A percentile compares a stretch with the other conserved stretches of the same genome.
Evolutionary conservation across 1,139 yeast genomes (phyloP).

Genomic region (Candida anutae): DNA sequence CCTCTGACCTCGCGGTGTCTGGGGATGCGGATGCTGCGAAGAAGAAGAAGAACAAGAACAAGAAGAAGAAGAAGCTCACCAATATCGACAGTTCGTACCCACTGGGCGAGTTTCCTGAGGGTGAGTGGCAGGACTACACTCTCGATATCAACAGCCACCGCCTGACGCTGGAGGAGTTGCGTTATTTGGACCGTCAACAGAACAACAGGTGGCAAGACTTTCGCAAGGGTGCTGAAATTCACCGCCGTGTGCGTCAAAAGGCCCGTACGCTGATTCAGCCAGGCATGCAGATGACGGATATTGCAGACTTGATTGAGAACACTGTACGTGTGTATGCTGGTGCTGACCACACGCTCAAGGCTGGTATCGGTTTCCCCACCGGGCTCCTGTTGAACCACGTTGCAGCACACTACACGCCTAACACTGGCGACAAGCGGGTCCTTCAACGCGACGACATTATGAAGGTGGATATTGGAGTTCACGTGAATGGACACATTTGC

Average conservation of each 20-base stretch:
- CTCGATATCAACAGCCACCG: constrained; percentile 69
- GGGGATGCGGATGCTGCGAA: constrained; percentile 6
- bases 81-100: constrained; percentile 66
- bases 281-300: constrained; percentile 86
- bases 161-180: constrained; percentile 77
- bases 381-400: constrained; percentile 89
- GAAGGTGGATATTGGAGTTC: constrained; percentile 97
- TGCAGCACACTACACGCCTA: constrained; percentile 98
- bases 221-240: constrained; percentile 94
- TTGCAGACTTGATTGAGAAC: constrained; percentile 85
- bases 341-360: constrained; percentile 55
- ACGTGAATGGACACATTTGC: constrained; percentile 89
- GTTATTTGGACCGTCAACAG: constrained; percentile 67
- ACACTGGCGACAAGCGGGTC: constrained; percentile 83
- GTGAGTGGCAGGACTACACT: constrained; percentile 73
- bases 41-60: constrained; percentile 24
- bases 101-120: constrained; percentile 75
- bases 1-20: constrained; percentile 3
- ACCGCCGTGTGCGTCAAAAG: constrained; percentile 79
- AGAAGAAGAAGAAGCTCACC: constrained; percentile 42
- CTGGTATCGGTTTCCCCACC: constrained; percentile 96
- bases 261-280: constrained; percentile 73
- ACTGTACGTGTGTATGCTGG: constrained; percentile 69
- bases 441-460: constrained; percentile 82
- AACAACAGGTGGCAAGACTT: constrained; percentile 73